Evolutionary conservation across 2,329 filamentous ascomycete genomes (phyloP).

Genomic region (Colletotrichum sp.): DNA sequence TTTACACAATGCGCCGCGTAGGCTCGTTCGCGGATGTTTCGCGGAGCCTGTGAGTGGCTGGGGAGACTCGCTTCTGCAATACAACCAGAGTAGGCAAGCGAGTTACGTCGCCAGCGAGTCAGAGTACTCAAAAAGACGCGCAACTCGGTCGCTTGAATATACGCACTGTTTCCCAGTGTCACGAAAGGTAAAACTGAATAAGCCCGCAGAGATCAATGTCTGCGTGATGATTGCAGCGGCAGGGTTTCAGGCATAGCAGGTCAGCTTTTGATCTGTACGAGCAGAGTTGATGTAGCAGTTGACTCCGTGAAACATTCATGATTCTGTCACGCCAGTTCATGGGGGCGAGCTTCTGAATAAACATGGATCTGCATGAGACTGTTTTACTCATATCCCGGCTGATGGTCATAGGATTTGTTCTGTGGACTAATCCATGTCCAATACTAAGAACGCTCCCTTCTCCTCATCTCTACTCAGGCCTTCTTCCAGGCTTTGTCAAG

Average conservation of each 20-base stretch:
- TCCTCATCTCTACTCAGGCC: not conserved
- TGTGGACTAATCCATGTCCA: not conserved
- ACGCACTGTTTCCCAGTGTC: not conserved
- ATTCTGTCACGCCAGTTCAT: not conserved
- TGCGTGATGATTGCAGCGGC: not conserved
- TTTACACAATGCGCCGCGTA: not conserved
- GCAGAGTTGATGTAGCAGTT: not conserved
- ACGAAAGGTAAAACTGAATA: not conserved
- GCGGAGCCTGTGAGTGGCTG: not conserved
- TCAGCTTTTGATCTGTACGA: not conserved
- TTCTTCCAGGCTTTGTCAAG: conserved; percentile 25
- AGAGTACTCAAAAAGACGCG: not conserved
- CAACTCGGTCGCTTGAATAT: not conserved
- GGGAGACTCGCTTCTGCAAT: not conserved
- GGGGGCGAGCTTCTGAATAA: not conserved
- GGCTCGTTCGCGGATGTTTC: not conserved
- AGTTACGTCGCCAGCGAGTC: not conserved
- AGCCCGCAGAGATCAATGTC: not conserved
- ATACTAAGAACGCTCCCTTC: not conserved
- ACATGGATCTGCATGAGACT: not conserved
- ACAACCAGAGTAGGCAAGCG: not conserved
- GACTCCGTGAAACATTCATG: not conserved
- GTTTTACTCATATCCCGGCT: not conserved
- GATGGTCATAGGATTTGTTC: not conserved
- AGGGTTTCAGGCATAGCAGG: not conserved